phyloP scores from a whole-genome alignment of 257 asterid species.

The Penstemon eatonii region DNA sequence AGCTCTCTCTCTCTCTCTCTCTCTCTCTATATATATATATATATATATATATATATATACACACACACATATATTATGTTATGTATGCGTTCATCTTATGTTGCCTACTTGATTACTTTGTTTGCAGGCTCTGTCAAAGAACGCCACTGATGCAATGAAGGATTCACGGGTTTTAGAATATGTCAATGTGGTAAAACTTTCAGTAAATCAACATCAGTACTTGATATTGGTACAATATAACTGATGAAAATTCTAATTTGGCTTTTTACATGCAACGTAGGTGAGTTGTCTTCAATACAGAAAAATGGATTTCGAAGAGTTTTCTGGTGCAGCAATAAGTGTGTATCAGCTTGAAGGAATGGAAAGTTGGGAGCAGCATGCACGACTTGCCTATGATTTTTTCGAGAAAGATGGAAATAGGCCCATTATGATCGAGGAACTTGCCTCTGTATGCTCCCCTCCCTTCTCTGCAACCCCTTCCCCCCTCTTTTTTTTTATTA shows the following conservation, averaged over 20 bases:
- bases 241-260: not conserved
- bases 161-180: slow-evolving; percentile 90
- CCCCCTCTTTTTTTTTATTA: too few species aligned
- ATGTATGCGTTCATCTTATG: too few species aligned
- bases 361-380: slow-evolving; percentile 93
- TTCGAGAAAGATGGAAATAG: slow-evolving; percentile 92
- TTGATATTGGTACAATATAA: not conserved
- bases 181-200: slow-evolving; percentile 60
- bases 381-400: slow-evolving; percentile 82
- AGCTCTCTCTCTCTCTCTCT: too few species aligned
- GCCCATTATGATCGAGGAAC: slow-evolving; percentile 93
- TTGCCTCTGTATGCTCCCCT: slow-evolving; percentile 69
- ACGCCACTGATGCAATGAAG: slow-evolving; percentile 84
- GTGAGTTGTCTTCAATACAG: slow-evolving; percentile 83
- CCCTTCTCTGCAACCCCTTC: slow-evolving; percentile 17
- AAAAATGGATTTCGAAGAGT: slow-evolving; percentile 88
- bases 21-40: too few species aligned
- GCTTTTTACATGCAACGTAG: slow-evolving; percentile 33
- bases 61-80: too few species aligned
- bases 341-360: slow-evolving; percentile 88
- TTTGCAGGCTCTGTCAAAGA: slow-evolving; percentile 47
- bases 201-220: too few species aligned
- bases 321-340: slow-evolving; percentile 82
- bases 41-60: too few species aligned
- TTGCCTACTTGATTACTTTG: too few species aligned